phyloP scores from a whole-genome alignment of 1,139 yeast genomes.

The Torulaspora globosa region DNA sequence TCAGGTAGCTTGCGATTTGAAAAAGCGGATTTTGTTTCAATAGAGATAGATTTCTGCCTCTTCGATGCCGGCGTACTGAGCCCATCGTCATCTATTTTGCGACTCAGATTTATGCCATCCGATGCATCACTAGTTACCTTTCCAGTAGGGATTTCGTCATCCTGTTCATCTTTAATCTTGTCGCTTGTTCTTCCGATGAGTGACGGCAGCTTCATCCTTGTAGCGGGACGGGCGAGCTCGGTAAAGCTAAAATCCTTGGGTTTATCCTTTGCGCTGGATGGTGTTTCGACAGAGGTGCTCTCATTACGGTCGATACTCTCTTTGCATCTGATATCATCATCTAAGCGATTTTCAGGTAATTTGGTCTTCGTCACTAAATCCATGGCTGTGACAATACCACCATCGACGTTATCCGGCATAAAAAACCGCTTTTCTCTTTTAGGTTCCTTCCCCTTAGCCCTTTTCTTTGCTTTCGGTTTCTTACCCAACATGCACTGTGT shows the following conservation, averaged over 20 bases:
- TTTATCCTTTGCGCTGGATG: not conserved
- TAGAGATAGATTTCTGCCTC: not conserved
- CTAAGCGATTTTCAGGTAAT: conserved; percentile 7
- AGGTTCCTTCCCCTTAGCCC: conserved; percentile 14
- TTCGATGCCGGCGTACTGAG: conserved; percentile 7
- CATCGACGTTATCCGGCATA: conserved; percentile 75
- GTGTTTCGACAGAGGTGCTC: not conserved
- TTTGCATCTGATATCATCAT: conserved; percentile 5
- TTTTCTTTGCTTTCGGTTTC: conserved; percentile 19
- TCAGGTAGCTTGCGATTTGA: not conserved
- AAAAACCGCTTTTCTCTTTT: conserved; percentile 48
- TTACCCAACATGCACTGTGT: conserved; percentile 42
- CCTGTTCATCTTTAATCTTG: not conserved
- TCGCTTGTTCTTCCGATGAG: not conserved
- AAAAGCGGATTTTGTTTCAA: not conserved
- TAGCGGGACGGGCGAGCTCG: not conserved
- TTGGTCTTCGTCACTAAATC: conserved; percentile 42
- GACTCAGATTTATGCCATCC: conserved; percentile 12
- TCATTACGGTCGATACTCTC: conserved; percentile 8
- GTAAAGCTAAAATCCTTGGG: not conserved
- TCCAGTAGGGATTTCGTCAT: conserved; percentile 12
- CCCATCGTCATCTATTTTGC: conserved; percentile 14
- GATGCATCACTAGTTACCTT: conserved; percentile 8
- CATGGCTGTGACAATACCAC: conserved; percentile 63
- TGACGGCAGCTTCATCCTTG: not conserved